phyloP scores from a whole-genome alignment of 306 rosid species.

The Mimosa pudica region DNA sequence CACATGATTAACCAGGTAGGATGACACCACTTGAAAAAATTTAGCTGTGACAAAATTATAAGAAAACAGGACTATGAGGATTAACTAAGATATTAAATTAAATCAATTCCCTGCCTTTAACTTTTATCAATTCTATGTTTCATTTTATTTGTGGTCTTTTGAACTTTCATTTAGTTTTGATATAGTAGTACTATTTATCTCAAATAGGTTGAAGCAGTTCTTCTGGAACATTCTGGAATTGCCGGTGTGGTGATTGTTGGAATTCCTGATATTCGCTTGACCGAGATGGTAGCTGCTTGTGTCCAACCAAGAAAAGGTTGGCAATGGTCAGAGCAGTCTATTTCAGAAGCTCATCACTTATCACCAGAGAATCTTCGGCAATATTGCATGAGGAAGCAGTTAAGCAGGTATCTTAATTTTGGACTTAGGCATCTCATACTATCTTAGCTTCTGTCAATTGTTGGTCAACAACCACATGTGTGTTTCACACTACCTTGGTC shows the following conservation, averaged over 20 bases:
- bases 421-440: neutral
- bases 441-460: neutral
- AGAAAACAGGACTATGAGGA: neutral
- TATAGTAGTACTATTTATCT: slow-evolving; percentile 5
- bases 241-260: slow-evolving; percentile 63
- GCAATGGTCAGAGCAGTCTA: slow-evolving; percentile 55
- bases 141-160: slow-evolving; percentile 18
- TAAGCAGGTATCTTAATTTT: slow-evolving; percentile 55
- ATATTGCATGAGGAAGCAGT: slow-evolving; percentile 49
- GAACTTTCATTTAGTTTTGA: neutral
- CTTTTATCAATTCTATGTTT: slow-evolving; percentile 4
- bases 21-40: neutral
- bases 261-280: slow-evolving; percentile 64
- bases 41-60: neutral
- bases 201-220: slow-evolving; percentile 70
- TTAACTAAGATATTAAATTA: neutral
- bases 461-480: neutral
- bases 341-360: slow-evolving; percentile 43
- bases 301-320: slow-evolving; percentile 57
- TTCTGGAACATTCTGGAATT: slow-evolving; percentile 75
- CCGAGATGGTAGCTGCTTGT: slow-evolving; percentile 76
- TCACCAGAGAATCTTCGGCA: slow-evolving; percentile 54
- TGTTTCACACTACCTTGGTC: neutral
- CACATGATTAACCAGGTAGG: neutral
- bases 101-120: neutral